Evolutionary conservation across 169 alveolate species (phyloP), one percentile per base, ranked within the genome.

Genomic region (Plasmodium gonderi): DNA sequence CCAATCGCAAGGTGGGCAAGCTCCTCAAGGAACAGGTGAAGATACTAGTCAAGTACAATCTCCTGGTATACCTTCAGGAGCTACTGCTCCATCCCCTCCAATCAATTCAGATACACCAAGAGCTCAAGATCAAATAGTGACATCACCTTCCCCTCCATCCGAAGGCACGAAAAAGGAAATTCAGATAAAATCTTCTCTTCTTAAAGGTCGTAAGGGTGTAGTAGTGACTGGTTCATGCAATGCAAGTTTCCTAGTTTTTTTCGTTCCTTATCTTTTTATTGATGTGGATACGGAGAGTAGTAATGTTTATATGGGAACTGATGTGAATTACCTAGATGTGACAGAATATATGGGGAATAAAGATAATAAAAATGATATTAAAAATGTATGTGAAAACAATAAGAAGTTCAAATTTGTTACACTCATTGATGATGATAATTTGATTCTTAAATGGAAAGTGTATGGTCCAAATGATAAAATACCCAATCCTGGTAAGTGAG

Each of bases 341-440:
- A 29, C 33, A 44, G 54, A 40, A 4, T 2, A 33, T 11, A 23
- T 76, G 36, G 36, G 40, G 20, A 40, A 0, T 26, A 14, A 1
- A 38, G 47, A 12, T 11, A 17, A 76, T 29, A 20, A 3, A 40
- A 44, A 12, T 11, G 6, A 76, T 29, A 20, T 3, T n/a, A 44
- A 38, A 76, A 76, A 76, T 76, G 65, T 17, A 42, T 76, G 72
- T 29, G 47, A 33, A 12, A 31, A 17, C 0, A 14, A 26, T 14
- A 79, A 79, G 65, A 79, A 20, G 20, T 79, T 79, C 65, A 79
- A 78, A 79, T 79, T 79, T 29, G 89, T 51, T 79, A 68, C 51
- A 20, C 17, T 29, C 38, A 31, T 79, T 47, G 47, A 36, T 14
- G 77, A 54, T 12, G 76, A 79, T 20, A 38, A 51, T 23, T 49